Base-by-base conservation (phyloP, 768 basidiomycete species). In the Lactarius trivialis region DNA sequence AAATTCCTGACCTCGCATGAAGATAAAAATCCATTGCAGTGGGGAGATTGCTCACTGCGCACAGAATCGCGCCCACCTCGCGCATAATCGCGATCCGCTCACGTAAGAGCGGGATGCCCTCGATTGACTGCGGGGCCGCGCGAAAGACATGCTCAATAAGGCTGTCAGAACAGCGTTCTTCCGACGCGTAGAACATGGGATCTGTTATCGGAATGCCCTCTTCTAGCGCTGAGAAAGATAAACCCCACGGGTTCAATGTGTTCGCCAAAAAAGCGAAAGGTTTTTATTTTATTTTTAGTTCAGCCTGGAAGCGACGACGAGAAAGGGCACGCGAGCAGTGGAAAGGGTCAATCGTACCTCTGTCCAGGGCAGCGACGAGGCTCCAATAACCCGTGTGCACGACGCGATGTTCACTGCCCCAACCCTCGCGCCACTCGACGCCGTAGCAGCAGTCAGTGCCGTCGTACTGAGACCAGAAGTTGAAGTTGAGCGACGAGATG, bases 371-470 rank as follows among this genome's bases (percentile, higher is more conserved):
- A 34, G 93, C 91, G 9, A 93, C 83, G 6, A 95, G 76, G 64
- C 87, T 88, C 89, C 91, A 92, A 69, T 96, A 96, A 0, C 93
- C 93, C 0, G 89, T 92, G 72, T 83, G 85, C 26, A 86, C 75
- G 41, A 75, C 77, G 48, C 64, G 77, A n/a, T 74, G 73, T 7
- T 78, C 71, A n/a, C 73, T 76, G 15, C 73, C 74, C 89, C 91
- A 92, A 1, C 84, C 82, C 8, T 78, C 73, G 56, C 83, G 78
- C 91, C 92, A 94, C 68, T 85, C 79, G 3, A 95, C 85, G 24
- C 88, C 90, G 70, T 85, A 96, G 30, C 90, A 79, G 36, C 81
- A 84, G 4, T 76, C 67, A 6, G 67, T 72, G 0, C 83, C 82
- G 64, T 86, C 84, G 45, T 73, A 78, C 69, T 86, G 84, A 0